These are phyloP conservation scores for Cyclospora cayetanensis DNA, from an alignment of 169 alveolate species.

Conservation along the genomic window DNA sequence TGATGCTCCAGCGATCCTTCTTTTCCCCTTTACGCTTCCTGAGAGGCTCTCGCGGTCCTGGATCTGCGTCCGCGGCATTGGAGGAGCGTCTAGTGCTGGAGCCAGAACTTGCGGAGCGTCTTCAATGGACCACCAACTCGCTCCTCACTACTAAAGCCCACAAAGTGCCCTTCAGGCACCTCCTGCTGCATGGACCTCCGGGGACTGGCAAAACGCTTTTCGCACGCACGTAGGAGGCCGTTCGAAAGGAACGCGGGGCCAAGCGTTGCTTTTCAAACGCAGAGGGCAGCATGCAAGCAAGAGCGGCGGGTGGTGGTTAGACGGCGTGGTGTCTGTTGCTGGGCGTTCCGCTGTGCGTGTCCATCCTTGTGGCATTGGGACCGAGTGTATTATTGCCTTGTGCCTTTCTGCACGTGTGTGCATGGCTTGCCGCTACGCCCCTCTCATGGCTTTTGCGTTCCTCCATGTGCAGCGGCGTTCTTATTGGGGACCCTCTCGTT, in stretches of 20 bases:
- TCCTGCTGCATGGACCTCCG: slow-evolving; percentile 95
- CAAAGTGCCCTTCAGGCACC: slow-evolving; percentile 92
- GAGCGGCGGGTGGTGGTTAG: too few relatives aligned
- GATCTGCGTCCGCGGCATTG: slow-evolving; percentile 62
- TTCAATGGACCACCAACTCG: slow-evolving; percentile 94
- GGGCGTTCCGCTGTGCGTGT: background rate
- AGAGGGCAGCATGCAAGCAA: too few relatives aligned
- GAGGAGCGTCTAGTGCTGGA: slow-evolving; percentile 91
- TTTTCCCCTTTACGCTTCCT: slow-evolving; percentile 1
- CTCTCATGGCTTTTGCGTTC: background rate
- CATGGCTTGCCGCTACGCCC: background rate
- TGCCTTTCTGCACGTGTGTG: background rate
- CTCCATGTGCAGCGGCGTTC: background rate
- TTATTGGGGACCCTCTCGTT: background rate
- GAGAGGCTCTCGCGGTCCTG: slow-evolving; percentile 22
- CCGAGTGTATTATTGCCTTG: background rate
- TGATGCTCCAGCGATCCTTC: background rate
- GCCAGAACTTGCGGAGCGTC: slow-evolving; percentile 87
- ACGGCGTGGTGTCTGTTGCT: too few relatives aligned
- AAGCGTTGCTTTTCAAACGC: too few relatives aligned
- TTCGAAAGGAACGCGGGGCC: background rate
- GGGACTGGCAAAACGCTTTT: slow-evolving; percentile 97
- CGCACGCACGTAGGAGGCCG: slow-evolving; percentile 85
- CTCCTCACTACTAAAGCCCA: slow-evolving; percentile 91
- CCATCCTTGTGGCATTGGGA: background rate